Conservation (phyloP, 345 rosid genomes). For the Salix udensis region DNA sequence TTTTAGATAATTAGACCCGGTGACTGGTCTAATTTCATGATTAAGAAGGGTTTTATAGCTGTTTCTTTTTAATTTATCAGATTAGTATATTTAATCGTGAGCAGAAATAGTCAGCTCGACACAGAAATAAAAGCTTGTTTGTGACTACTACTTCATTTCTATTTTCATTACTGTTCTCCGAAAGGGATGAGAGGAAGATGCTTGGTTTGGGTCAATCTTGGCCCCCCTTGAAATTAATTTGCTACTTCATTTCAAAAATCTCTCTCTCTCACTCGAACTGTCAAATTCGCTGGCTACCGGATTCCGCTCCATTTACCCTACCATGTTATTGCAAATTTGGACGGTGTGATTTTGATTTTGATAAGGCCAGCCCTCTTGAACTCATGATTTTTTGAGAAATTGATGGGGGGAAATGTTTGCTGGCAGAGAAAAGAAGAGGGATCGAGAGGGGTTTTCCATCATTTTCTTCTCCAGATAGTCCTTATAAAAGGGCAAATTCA, state of each 20-base stretch:
- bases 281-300: neutral
- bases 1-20: neutral
- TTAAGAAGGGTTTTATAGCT: too few relatives aligned
- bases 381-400: too few relatives aligned
- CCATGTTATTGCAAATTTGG: too few relatives aligned
- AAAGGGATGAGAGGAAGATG: constrained; percentile 6
- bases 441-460: too few relatives aligned
- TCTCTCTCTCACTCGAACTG: neutral
- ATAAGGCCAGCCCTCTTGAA: too few relatives aligned
- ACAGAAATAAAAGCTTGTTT: constrained; percentile 1
- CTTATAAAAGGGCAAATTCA: too few relatives aligned
- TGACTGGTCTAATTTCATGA: too few relatives aligned
- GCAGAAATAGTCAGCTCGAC: neutral
- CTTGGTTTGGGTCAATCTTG: constrained; percentile 13
- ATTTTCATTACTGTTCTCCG: constrained; percentile 3
- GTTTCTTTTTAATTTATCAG: too few relatives aligned
- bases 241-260: neutral
- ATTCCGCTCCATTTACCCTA: too few relatives aligned
- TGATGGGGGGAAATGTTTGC: too few relatives aligned
- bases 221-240: constrained; percentile 5
- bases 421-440: too few relatives aligned
- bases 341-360: neutral
- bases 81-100: neutral
- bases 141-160: constrained; percentile 20
- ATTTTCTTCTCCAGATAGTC: too few relatives aligned